Evolutionary conservation across 2,329 filamentous ascomycete species (phyloP), one percentile per base, ranked within the genome.

Genomic region (Dactylellina leptospora): DNA sequence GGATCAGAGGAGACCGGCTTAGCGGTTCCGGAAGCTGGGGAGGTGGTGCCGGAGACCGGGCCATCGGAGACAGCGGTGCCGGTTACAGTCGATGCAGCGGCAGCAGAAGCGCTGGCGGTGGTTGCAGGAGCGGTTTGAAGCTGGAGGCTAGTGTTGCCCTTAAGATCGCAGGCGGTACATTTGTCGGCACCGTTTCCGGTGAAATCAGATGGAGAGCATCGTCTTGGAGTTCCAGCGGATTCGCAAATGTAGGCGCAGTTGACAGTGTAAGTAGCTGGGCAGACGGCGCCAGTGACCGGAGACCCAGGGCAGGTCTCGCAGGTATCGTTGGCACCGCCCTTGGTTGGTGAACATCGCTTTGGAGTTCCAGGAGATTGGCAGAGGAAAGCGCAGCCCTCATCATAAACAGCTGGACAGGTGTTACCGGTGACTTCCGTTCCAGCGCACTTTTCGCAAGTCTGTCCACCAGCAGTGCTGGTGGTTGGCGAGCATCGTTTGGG

Each of bases 361-460:
- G 51, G 33, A 10, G 51, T 55, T n/a, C 51, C 51, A 4, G 51
- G 51, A 2, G 51, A 38, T n/a, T 55, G 30, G 30, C 51, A 55
- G 10, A 55, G 30, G 20, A 40, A 55, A 11, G 51, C 51, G 22
- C 51, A 55, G 20, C 51, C 28, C 4, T 16, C 16, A 22, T 55
- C 33, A 11, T 40, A 55, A 11, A 8, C 3, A 10, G 30, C 22
- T 1, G 51, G 51, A 20, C 51, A 55, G 33, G 51, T 55, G 33
- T 55, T 40, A 6, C 51, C 51, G 20, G 51, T 55, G 18, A 40
- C 33, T 25, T 55, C 51, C 9, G 20, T 42, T 40, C 51, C 51
- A 18, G 51, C 1, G 51, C 51, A 55, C 22, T 55, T 55, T 6
- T 30, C 28, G 30, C 51, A 55, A 33, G 33, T 42, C 9, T 55